Evolutionary conservation across 495 filamentous ascomycete genomes (phyloP), one percentile per base, ranked within the genome.

Genomic region (Extremus antarcticus): DNA sequence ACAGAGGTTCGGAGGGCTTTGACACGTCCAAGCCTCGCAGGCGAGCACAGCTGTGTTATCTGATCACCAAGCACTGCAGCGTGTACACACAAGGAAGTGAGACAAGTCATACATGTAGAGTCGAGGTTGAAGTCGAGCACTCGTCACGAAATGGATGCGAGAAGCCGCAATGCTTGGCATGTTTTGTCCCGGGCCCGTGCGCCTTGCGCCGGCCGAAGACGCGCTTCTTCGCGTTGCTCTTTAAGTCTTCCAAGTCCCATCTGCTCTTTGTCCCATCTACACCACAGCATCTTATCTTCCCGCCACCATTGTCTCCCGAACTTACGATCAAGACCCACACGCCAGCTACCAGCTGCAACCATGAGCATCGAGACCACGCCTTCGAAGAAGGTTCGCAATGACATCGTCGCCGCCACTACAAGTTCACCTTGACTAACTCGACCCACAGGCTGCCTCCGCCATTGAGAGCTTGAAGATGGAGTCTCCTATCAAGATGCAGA

Each of bases 401-500:
- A 57, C 58, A 40, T 25, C 25, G 24, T 32, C 56, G 39, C 50
- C 50, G 19, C 51, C 47, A 40, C 43, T 29, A 15, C 16, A 20
- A 7, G 13, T 16, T 51, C 50, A 16, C n/a, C 19, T 32, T n/a
- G 2, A 22, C 53, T 57, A 43, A 56, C 49, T 39, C 15, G 4
- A 35, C n/a, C 41, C 32, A 0, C 53, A 65, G 60, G 60, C 60
- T 25, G 57, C 63, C 9, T 53, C 63, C 17, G 47, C 25, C 32
- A 50, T 63, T 25, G 60, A 91, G 72, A 83, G 80, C 61, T 75
- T 97, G 63, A 94, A 90, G 73, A 94, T 98, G 86, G 87, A 94
- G 59, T 92, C 88, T 0, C 89, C 90, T 29, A 74, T 81, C 51
- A 94, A 94, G 86, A 94, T 92, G 81, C 78, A 90, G 62, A 75